Evolutionary conservation across 2,329 filamentous ascomycete species (phyloP), one percentile per base, ranked within the genome.

Genomic region (Phaeoacremonium minimum): DNA sequence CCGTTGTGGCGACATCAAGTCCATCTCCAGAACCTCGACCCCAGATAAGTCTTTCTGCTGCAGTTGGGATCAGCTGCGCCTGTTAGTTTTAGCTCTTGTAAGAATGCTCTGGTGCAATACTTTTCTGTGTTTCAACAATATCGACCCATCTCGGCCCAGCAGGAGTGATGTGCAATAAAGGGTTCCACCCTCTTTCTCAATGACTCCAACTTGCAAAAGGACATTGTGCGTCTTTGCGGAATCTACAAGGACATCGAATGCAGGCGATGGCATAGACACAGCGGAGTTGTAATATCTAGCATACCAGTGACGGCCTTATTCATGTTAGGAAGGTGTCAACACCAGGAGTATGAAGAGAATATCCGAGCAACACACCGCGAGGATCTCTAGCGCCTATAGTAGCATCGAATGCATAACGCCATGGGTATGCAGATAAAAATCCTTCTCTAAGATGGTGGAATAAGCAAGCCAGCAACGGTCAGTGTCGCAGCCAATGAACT

Each of bases 21-120:
- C 57, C 57, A 31, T 67, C 61, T 18, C 63, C 63, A 12, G 61
- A 50, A 14, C 61, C 63, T 34, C 59, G 49, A 18, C 89, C 62
- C 63, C 63, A 66, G 4, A 66, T 53, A 3, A 67, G 42, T 12
- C 63, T 46, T 36, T 67, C 62, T n/a, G 50, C 60, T 4, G 55
- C 62, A 2, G 62, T 66, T 6, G 62, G 62, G 16, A 67, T 55
- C 33, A 67, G 28, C 36, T 38, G 50, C 58, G 54, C 26, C 18
- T n/a, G 14, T 36, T 32, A 36, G 41, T 41, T 28, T 12, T 32
- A 14, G 40, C 7, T 26, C 22, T 9, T 26, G 22, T 9, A n/a
- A 26, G 9, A n/a, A 9, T 16, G 16, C 17, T n/a, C n/a, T 3
- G 12, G 15, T 11, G 11, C 9, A 4, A 37, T 44, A 63, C 61